Evolutionary conservation across 2,329 filamentous ascomycete species (phyloP).

Genomic region (Nigrospora sphaerica): DNA sequence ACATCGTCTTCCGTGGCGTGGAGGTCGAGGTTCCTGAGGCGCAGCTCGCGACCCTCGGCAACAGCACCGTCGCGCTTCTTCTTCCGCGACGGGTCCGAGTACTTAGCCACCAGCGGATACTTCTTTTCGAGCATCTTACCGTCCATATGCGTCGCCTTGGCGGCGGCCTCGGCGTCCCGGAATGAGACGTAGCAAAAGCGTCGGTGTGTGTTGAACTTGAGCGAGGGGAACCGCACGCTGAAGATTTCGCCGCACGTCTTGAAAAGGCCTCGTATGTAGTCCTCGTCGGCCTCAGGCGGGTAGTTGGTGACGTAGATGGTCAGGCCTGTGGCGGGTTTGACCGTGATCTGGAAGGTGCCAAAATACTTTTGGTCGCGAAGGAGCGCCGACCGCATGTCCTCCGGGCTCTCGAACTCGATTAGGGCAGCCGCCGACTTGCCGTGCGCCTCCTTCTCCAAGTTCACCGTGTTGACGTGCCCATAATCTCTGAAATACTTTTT

Average conservation of each 20-base stretch:
- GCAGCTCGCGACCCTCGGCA: slow-evolving; percentile 82
- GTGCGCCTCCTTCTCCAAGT: slow-evolving; percentile 55
- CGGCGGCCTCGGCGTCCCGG: slow-evolving; percentile 57
- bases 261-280: slow-evolving; percentile 62
- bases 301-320: slow-evolving; percentile 92
- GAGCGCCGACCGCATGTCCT: slow-evolving; percentile 76
- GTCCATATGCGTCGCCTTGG: slow-evolving; percentile 66
- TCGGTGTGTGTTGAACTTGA: slow-evolving; percentile 81
- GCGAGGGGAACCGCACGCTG: slow-evolving; percentile 80
- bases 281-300: slow-evolving; percentile 67
- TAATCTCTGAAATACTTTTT: slow-evolving; percentile 90
- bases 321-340: slow-evolving; percentile 67
- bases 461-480: slow-evolving; percentile 74
- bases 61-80: slow-evolving; percentile 73
- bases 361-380: slow-evolving; percentile 77
- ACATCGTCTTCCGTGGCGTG: slow-evolving; percentile 61
- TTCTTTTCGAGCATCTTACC: slow-evolving; percentile 61
- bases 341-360: slow-evolving; percentile 63
- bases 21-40: slow-evolving; percentile 63
- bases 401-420: slow-evolving; percentile 75
- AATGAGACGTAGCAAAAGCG: slow-evolving; percentile 98
- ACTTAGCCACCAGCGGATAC: slow-evolving; percentile 66
- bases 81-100: slow-evolving; percentile 75
- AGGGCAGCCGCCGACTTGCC: slow-evolving; percentile 61
- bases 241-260: slow-evolving; percentile 73